These are phyloP conservation scores for Panicum hallii DNA, from an alignment of 202 grass and related monocot species.

Conservation along the genomic window DNA sequence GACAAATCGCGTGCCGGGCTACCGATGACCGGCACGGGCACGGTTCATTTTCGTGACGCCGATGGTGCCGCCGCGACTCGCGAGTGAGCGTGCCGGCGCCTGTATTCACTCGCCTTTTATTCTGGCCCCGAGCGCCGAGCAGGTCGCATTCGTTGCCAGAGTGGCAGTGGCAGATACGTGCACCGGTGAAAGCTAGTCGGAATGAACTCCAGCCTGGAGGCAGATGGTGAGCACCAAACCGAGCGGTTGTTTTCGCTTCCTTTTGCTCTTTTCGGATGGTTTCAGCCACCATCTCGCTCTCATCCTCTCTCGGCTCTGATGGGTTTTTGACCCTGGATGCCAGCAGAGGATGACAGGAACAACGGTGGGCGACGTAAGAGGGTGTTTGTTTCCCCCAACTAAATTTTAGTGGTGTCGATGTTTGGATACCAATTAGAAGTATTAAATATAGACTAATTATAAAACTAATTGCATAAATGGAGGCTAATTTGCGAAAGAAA, in stretches of 20 bases:
- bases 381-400: too few relatives aligned
- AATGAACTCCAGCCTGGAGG: not conserved
- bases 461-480: too few relatives aligned
- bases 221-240: not conserved
- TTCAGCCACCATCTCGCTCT: not conserved
- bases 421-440: too few relatives aligned
- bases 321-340: not conserved
- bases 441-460: too few relatives aligned
- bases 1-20: not conserved
- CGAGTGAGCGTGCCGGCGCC: not conserved
- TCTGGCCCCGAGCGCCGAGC: too few relatives aligned
- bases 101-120: not conserved
- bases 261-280: not conserved
- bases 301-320: not conserved
- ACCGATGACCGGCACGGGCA: not conserved
- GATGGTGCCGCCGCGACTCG: not conserved
- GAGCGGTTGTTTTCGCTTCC: not conserved
- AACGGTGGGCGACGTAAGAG: not conserved
- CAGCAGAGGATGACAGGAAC: not conserved
- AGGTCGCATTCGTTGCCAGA: not conserved
- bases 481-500: too few relatives aligned
- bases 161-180: not conserved
- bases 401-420: too few relatives aligned
- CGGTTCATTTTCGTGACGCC: slow-evolving; percentile 4
- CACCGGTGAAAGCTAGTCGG: not conserved